These are phyloP conservation scores for Diaporthe capsici DNA, from an alignment of 2,329 filamentous ascomycete genomes.

Conservation along the genomic window DNA sequence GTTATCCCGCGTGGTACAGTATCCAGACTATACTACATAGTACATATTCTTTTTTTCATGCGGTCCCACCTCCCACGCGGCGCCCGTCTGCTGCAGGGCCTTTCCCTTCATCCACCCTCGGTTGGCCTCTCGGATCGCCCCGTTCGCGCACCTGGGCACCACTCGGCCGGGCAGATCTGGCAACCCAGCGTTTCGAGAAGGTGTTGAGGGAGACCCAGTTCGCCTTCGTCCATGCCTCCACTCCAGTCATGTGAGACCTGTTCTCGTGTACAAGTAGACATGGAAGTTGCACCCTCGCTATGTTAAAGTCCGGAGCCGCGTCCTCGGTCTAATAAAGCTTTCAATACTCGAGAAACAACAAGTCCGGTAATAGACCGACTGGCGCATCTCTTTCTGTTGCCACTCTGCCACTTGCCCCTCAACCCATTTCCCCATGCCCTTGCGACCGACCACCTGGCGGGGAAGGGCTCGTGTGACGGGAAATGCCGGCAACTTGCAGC, in stretches of 20 bases:
- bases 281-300: neutral
- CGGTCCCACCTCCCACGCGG: conserved; percentile 31
- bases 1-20: neutral
- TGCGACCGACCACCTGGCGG: neutral
- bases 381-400: neutral
- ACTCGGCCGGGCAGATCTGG: conserved; percentile 11
- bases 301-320: neutral
- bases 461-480: conserved; percentile 16
- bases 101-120: conserved; percentile 13
- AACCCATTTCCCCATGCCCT: neutral
- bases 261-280: neutral
- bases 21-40: neutral
- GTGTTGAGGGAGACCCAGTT: neutral
- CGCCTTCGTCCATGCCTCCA: neutral
- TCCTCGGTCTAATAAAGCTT: neutral
- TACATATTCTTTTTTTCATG: neutral
- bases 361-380: neutral
- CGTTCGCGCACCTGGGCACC: conserved; percentile 22
- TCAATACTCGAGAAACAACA: neutral
- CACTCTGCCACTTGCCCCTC: neutral
- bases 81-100: conserved; percentile 30
- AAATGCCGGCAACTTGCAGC: conserved; percentile 37
- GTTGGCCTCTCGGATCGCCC: conserved; percentile 39
- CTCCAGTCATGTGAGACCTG: neutral
- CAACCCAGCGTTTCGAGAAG: neutral